phyloP scores from a whole-genome alignment of 257 asterid genomes.

The Prunella vulgaris region DNA sequence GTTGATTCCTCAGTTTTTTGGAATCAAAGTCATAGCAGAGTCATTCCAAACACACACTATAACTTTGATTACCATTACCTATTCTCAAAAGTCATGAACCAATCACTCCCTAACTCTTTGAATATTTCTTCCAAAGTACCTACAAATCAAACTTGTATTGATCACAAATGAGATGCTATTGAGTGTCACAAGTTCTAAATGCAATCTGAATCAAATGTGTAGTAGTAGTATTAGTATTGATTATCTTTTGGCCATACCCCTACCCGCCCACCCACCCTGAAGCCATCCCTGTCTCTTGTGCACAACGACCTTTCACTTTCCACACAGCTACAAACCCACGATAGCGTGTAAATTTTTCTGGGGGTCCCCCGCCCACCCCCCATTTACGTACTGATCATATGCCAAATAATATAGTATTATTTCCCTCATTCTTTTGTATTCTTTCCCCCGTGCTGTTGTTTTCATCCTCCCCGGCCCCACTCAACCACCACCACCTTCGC shows the following conservation, averaged over 20 bases:
- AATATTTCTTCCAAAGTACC: too few relatives aligned
- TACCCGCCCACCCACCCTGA: not conserved
- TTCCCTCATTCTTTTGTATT: slow-evolving; percentile 28
- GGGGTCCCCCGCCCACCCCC: not conserved
- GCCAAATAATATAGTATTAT: not conserved
- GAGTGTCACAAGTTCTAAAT: not conserved
- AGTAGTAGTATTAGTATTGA: not conserved
- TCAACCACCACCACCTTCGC: not conserved
- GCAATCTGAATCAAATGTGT: not conserved
- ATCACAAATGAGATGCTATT: not conserved
- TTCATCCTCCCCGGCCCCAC: slow-evolving; percentile 36
- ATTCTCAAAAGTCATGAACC: too few relatives aligned
- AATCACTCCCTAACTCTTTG: too few relatives aligned
- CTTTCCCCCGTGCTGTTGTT: slow-evolving; percentile 58
- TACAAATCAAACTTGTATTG: not conserved
- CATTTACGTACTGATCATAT: not conserved
- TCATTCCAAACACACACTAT: too few relatives aligned
- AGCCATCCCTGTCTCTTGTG: slow-evolving; percentile 19
- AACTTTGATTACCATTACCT: too few relatives aligned
- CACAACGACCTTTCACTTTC: slow-evolving; percentile 41
- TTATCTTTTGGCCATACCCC: not conserved
- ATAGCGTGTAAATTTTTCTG: slow-evolving; percentile 28
- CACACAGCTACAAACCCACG: slow-evolving; percentile 31
- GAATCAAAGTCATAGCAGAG: too few relatives aligned
- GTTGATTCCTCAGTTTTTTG: too few relatives aligned